These are phyloP conservation scores for Crithidia fasciculata DNA, from an alignment of 208 protist genomes.

Conservation along the genomic window DNA sequence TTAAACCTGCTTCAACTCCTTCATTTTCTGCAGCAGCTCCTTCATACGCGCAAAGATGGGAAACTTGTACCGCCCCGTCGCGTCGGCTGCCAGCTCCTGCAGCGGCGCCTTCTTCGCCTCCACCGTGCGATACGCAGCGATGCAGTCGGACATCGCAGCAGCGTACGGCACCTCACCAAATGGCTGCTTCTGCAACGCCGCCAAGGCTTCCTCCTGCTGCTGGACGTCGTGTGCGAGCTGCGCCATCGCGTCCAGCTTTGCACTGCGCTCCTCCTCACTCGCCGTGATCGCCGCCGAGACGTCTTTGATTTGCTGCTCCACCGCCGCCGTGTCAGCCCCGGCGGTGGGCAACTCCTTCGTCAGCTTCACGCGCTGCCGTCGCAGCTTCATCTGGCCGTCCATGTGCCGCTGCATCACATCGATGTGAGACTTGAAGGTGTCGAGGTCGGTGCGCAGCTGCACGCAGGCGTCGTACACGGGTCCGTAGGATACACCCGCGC, in stretches of 20 bases:
- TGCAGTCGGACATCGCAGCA: constrained; percentile 70
- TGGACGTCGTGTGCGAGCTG: constrained; percentile 24
- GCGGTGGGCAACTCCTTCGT: constrained; percentile 23
- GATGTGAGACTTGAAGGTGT: constrained; percentile 74
- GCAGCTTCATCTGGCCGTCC: constrained; percentile 60
- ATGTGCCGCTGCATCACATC: constrained; percentile 71
- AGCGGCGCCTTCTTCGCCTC: constrained; percentile 54
- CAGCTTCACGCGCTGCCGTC: constrained; percentile 50
- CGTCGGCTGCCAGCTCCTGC: constrained; percentile 82
- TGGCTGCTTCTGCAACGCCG: constrained; percentile 1
- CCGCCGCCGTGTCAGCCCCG: neutral
- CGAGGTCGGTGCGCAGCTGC: constrained; percentile 55
- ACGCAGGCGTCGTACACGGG: constrained; percentile 43
- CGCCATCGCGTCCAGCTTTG: constrained; percentile 33
- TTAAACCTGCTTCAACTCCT: constrained; percentile 66
- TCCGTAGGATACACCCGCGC: constrained; percentile 37
- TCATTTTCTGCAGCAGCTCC: constrained; percentile 81
- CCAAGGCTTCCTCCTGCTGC: constrained; percentile 22
- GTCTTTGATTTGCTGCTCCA: constrained; percentile 27
- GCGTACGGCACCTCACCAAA: constrained; percentile 35
- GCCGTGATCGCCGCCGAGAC: constrained; percentile 33
- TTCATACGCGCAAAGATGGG: constrained; percentile 89
- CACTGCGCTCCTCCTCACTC: constrained; percentile 36
- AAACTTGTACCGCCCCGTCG: constrained; percentile 86
- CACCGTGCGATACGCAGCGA: constrained; percentile 70